phyloP scores from a whole-genome alignment of 768 basidiomycete genomes.

The Agrocybe pediades region DNA sequence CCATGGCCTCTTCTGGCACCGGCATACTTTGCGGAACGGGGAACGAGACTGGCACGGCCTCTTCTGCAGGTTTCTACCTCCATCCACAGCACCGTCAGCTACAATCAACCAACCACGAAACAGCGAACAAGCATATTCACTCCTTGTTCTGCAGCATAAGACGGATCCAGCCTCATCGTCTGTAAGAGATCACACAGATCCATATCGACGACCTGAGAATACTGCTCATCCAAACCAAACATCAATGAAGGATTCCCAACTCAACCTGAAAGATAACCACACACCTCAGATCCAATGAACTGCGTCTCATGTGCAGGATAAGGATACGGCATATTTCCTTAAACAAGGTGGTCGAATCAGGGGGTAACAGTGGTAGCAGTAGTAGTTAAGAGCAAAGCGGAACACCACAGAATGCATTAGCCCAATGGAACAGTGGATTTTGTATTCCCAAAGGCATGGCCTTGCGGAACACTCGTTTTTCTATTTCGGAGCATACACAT shows the following conservation, averaged over 20 bases:
- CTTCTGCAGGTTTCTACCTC: constrained; percentile 46
- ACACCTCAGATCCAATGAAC: constrained; percentile 22
- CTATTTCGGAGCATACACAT: constrained; percentile 12
- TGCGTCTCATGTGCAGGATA: constrained; percentile 23
- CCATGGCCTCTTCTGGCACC: constrained; percentile 48
- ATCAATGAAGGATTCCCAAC: background rate
- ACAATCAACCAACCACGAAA: constrained; percentile 5
- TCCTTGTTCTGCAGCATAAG: constrained; percentile 27
- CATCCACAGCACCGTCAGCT: constrained; percentile 20
- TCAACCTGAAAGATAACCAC: background rate
- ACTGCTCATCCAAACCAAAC: background rate
- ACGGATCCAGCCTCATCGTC: constrained; percentile 46
- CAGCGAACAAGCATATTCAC: constrained; percentile 17
- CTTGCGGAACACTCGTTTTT: constrained; percentile 6
- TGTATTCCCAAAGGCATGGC: constrained; percentile 16
- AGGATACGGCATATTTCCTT: constrained; percentile 24
- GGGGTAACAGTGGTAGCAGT: background rate
- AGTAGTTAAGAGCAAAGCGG: background rate
- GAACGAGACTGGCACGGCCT: constrained; percentile 11
- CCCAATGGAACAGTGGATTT: constrained; percentile 10
- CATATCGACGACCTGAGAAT: constrained; percentile 33
- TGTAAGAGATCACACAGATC: constrained; percentile 58
- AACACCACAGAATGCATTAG: background rate
- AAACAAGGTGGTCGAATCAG: background rate
- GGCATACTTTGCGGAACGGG: constrained; percentile 19